Evolutionary conservation across 805 yeast genomes (phyloP), one percentile per base, ranked within the genome.

Genomic region (Starmerella floricola): DNA sequence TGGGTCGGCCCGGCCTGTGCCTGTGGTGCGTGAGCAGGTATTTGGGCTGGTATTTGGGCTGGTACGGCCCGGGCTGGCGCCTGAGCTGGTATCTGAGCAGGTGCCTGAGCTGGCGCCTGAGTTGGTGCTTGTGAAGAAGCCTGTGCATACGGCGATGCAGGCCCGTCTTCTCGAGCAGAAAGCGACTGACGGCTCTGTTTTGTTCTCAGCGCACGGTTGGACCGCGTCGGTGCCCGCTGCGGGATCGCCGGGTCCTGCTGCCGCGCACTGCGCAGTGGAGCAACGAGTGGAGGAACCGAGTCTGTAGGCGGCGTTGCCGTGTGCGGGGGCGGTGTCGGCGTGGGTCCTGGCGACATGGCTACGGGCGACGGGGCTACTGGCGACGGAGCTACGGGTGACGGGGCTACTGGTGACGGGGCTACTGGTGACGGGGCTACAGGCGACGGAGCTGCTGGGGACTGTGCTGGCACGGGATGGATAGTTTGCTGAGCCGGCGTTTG

Each of bases 221-320:
- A 16, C 20, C 38, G 17, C 4, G 40, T 24, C 5, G 40, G 34
- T 12, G 40, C 18, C 21, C 40, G 15, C 12, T 28, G 40, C 15
- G 40, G 40, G 13, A 36, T 27, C 27, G 13, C 33, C 20, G 38
- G 38, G 30, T n/a, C 16, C 10, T 6, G 15, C 6, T 4, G n/a
- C 16, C 15, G 16, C 26, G 24, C 26, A 12, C 15, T 16, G 19
- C 31, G 30, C 31, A 24, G 21, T 12, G 38, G 38, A 5, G 29
- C 30, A 13, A 24, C 18, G 18, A 27, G 16, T 10, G 36, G 38
- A 32, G 23, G 19, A 8, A 6, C 24, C 35, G 6, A 6, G 8
- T 8, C 23, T 5, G 10, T 16, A 10, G 36, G 29, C 18, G 26
- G 34, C 17, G 40, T n/a, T 34, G 24, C n/a, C 12, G 29, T 10